phyloP scores from a whole-genome alignment of 352 stramenopile species.

The Phytophthora gonapodyides region DNA sequence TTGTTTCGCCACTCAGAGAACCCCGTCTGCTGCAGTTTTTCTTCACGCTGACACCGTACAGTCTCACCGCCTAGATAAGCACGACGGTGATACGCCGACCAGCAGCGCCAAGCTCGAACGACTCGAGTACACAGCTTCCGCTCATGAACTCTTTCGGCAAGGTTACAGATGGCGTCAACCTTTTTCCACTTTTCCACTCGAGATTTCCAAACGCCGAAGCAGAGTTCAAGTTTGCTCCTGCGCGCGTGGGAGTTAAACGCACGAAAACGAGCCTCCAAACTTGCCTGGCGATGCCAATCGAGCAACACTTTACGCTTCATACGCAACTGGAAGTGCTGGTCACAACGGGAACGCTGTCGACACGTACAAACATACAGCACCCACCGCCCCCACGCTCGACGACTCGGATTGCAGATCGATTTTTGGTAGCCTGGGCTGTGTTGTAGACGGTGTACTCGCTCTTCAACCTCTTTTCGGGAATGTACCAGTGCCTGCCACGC shows the following conservation, averaged over 20 bases:
- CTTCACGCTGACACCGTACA: conserved; percentile 10
- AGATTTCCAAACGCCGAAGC: conserved; percentile 33
- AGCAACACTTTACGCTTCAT: conserved; percentile 21
- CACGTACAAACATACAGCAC: conserved; percentile 12
- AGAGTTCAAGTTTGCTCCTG: not conserved
- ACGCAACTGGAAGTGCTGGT: conserved; percentile 8
- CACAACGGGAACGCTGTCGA: conserved; percentile 14
- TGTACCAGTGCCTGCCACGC: conserved; percentile 20
- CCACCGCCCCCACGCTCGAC: conserved; percentile 39
- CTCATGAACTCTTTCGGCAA: conserved; percentile 28
- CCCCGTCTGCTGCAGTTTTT: conserved; percentile 6
- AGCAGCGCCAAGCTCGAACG: conserved; percentile 27
- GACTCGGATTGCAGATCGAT: conserved; percentile 38
- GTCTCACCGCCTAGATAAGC: conserved; percentile 15
- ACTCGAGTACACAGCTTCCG: conserved; percentile 27
- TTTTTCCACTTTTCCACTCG: conserved; percentile 35
- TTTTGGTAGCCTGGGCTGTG: conserved; percentile 15
- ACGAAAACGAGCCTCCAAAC: conserved; percentile 10
- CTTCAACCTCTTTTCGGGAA: conserved; percentile 2
- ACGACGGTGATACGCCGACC: conserved; percentile 5
- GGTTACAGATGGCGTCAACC: conserved; percentile 18
- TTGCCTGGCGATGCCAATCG: conserved; percentile 21
- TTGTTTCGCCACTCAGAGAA: conserved; percentile 24
- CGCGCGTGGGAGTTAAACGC: not conserved
- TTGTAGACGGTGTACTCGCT: conserved; percentile 9